Evolutionary conservation across 805 yeast genomes (phyloP).

Genomic region (Starmerella sp.): DNA sequence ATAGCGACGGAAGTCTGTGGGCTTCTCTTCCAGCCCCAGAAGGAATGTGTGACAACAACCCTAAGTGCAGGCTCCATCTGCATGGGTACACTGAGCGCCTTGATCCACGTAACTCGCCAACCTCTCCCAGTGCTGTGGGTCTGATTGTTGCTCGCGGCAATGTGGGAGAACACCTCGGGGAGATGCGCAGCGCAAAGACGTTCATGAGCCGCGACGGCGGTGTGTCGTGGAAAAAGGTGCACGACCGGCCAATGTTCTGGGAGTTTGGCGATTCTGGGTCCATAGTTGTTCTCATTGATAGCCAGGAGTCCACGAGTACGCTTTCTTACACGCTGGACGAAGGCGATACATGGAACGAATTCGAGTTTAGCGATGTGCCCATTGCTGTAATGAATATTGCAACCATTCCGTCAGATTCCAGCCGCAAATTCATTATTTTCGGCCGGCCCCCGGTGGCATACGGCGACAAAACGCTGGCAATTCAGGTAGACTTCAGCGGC

Average conservation of each 20-base stretch:
- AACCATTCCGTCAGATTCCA: slow-evolving; percentile 87
- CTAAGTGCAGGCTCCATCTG: slow-evolving; percentile 64
- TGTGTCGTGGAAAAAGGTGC: slow-evolving; percentile 69
- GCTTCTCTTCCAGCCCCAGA: slow-evolving; percentile 55
- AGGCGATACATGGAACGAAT: slow-evolving; percentile 65
- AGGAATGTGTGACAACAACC: slow-evolving; percentile 45
- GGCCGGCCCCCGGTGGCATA: slow-evolving; percentile 37
- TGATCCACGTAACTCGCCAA: slow-evolving; percentile 73
- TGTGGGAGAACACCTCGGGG: slow-evolving; percentile 54
- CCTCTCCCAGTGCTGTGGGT: slow-evolving; percentile 85
- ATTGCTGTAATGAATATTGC: slow-evolving; percentile 60
- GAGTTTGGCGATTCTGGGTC: slow-evolving; percentile 95
- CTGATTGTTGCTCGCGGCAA: slow-evolving; percentile 86
- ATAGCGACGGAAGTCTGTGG: slow-evolving; percentile 92
- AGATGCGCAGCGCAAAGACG: slow-evolving; percentile 48
- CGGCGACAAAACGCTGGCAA: slow-evolving; percentile 39
- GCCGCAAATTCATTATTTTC: slow-evolving; percentile 62
- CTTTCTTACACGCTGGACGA: slow-evolving; percentile 63
- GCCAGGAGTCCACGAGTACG: slow-evolving; percentile 44
- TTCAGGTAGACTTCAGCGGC: slow-evolving; percentile 48
- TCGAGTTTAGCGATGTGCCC: slow-evolving; percentile 46
- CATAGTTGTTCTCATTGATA: slow-evolving; percentile 59
- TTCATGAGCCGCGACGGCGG: slow-evolving; percentile 88
- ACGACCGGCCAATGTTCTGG: slow-evolving; percentile 73
- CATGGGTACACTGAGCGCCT: slow-evolving; percentile 84